phyloP scores from a whole-genome alignment of 371 early-diverging fungal genomes.

The Mucor lusitanicus region DNA sequence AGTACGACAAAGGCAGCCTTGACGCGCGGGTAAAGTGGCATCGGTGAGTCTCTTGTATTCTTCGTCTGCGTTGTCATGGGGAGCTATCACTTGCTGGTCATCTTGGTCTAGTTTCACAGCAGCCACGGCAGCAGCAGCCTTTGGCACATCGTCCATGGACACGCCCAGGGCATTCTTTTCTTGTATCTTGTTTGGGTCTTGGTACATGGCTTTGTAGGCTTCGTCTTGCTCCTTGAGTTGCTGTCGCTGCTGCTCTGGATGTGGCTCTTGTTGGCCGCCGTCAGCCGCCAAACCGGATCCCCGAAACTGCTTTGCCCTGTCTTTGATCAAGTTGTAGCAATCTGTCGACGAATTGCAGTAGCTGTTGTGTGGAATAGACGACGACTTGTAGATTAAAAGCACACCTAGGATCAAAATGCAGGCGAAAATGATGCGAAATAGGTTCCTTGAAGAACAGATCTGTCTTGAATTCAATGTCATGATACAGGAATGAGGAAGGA shows the following conservation, averaged over 20 bases:
- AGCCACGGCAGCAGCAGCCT: constrained; percentile 3
- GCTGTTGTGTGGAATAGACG: neutral
- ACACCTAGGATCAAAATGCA: neutral
- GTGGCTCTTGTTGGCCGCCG: neutral
- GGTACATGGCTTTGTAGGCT: constrained; percentile 6
- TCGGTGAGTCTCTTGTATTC: constrained; percentile 28
- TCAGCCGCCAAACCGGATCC: neutral
- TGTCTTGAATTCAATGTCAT: constrained; percentile 16
- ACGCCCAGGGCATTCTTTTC: constrained; percentile 4
- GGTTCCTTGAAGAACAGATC: constrained; percentile 8
- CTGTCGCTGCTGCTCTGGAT: constrained; percentile 4
- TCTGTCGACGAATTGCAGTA: constrained; percentile 24
- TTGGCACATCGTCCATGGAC: constrained; percentile 3
- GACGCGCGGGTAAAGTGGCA: constrained; percentile 23
- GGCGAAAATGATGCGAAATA: constrained; percentile 7
- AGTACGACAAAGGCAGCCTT: constrained; percentile 68
- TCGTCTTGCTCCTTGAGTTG: constrained; percentile 12
- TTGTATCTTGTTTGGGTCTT: neutral
- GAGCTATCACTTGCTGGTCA: neutral
- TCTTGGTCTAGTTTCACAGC: neutral
- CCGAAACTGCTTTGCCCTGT: constrained; percentile 15
- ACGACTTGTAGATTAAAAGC: constrained; percentile 5
- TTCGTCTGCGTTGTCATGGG: constrained; percentile 9
- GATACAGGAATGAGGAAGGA: neutral
- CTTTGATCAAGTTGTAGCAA: constrained; percentile 25